Evolutionary conservation across 148 eudicot genomes (phyloP).

Genomic region (Beta vulgaris): DNA sequence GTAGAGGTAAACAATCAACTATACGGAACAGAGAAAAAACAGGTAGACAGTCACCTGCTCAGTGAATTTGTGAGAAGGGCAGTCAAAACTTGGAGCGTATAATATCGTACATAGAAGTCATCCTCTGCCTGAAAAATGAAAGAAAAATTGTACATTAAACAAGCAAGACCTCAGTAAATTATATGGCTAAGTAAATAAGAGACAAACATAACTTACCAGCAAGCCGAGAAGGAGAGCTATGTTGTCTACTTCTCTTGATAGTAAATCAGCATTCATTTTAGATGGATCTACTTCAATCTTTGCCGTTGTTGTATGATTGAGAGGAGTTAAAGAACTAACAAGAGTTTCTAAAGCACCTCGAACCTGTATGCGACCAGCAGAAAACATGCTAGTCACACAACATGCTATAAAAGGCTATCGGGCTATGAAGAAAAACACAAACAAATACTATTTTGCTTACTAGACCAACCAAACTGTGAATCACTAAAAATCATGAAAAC

Average conservation of each 20-base stretch:
- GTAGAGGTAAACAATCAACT: not conserved
- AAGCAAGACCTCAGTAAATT: conserved; percentile 5
- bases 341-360: conserved; percentile 98
- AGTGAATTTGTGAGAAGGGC: conserved; percentile 85
- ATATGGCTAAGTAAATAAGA: not conserved
- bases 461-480: not conserved
- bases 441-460: not conserved
- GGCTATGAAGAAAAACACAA: not conserved
- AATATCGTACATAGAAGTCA: conserved; percentile 92
- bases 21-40: not conserved
- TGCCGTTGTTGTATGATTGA: conserved; percentile 58
- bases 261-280: conserved; percentile 84
- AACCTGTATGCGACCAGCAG: conserved; percentile 52
- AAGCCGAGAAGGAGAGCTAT: conserved; percentile 84
- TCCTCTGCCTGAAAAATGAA: conserved; percentile 68
- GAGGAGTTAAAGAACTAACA: conserved; percentile 83
- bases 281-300: conserved; percentile 80
- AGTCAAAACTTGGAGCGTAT: conserved; percentile 88
- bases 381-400: conserved; percentile 4
- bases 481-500: not conserved
- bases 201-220: conserved; percentile 54
- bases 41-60: conserved; percentile 50
- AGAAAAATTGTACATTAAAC: conserved; percentile 17
- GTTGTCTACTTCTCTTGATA: conserved; percentile 87
- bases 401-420: not conserved